These are phyloP conservation scores for Sporothrix luriei DNA, from an alignment of 2,329 filamentous ascomycete species.

Conservation along the genomic window DNA sequence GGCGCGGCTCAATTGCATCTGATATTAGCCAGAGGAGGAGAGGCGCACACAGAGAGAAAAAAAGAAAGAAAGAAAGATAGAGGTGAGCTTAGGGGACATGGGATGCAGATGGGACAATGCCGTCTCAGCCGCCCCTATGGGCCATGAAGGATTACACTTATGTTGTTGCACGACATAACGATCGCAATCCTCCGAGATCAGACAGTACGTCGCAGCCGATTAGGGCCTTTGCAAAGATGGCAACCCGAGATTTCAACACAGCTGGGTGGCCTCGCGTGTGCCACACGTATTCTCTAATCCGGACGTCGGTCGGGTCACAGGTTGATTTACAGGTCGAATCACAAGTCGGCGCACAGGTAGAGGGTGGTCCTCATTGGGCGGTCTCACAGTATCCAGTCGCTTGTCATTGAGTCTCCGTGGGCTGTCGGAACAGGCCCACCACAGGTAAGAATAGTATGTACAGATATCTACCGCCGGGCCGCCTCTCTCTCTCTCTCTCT, in stretches of 20 bases:
- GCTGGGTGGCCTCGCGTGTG: not conserved
- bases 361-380: not conserved
- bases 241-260: not conserved
- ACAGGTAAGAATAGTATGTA: conserved; percentile 13
- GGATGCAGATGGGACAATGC: not conserved
- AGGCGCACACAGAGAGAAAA: not conserved
- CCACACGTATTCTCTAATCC: not conserved
- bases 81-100: not conserved
- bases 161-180: no score
- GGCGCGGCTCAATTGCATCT: conserved; percentile 8
- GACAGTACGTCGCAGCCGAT: not conserved
- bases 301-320: no score
- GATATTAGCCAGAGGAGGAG: not conserved
- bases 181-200: not conserved
- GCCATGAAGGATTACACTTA: no score
- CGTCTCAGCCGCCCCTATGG: not conserved
- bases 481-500: no score
- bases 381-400: not conserved
- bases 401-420: conserved; percentile 6
- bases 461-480: not conserved
- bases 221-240: not conserved
- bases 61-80: not conserved
- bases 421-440: not conserved
- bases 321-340: no score
- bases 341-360: no score